Evolutionary conservation across 2,329 filamentous ascomycete species (phyloP).

Genomic region (Alternaria brassicicola): DNA sequence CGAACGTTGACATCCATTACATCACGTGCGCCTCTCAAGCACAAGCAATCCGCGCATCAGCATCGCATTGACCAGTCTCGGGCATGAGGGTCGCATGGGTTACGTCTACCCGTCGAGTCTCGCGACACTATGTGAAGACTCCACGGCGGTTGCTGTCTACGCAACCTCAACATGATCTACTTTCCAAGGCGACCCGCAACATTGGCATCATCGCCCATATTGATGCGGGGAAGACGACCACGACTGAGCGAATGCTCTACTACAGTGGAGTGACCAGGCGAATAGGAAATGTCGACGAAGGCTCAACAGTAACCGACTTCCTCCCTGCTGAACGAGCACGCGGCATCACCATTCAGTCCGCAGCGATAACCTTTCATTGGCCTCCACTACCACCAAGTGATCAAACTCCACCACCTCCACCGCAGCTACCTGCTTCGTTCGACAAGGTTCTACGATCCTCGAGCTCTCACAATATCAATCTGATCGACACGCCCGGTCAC

Average conservation of each 20-base stretch:
- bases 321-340: slow-evolving; percentile 88
- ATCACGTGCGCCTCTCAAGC: slow-evolving; percentile 35
- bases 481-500: slow-evolving; percentile 93
- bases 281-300: slow-evolving; percentile 92
- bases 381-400: slow-evolving; percentile 63
- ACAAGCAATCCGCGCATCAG: slow-evolving; percentile 9
- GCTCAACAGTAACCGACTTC: slow-evolving; percentile 96
- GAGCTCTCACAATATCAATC: slow-evolving; percentile 58
- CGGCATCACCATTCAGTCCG: slow-evolving; percentile 97
- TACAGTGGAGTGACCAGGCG: slow-evolving; percentile 89
- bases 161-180: slow-evolving; percentile 31
- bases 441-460: slow-evolving; percentile 55
- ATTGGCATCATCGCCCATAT: slow-evolving; percentile 99
- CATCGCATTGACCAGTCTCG: slow-evolving; percentile 21
- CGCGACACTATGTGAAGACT: slow-evolving; percentile 39
- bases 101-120: slow-evolving; percentile 42
- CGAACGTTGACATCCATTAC: slow-evolving; percentile 23
- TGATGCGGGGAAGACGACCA: slow-evolving; percentile 98
- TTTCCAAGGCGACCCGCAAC: slow-evolving; percentile 80
- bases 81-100: slow-evolving; percentile 46
- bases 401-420: slow-evolving; percentile 25
- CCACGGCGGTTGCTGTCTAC: slow-evolving; percentile 41
- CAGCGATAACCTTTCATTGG: slow-evolving; percentile 95
- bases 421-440: slow-evolving; percentile 39
- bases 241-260: slow-evolving; percentile 98